A percentile compares a stretch with the other conserved stretches of the same genome.
phyloP scores from a whole-genome alignment of 495 filamentous ascomycete species.

The Thozetella sp. region DNA sequence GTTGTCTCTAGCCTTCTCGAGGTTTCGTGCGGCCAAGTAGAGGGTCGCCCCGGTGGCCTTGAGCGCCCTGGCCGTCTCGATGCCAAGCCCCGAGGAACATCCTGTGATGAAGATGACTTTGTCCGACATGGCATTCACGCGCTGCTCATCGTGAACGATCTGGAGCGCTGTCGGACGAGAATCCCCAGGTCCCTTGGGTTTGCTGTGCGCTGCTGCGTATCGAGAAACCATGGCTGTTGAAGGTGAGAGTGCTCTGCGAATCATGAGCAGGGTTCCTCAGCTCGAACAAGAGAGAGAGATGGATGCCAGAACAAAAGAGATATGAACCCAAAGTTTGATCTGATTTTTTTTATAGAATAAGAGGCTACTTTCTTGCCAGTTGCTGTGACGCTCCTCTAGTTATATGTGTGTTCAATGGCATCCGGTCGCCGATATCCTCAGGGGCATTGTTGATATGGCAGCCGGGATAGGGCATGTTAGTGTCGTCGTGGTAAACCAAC shows the following conservation, averaged over 20 bases:
- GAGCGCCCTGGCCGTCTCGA: constrained; percentile 50
- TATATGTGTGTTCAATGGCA: too few relatives aligned
- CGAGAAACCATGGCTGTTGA: constrained; percentile 16
- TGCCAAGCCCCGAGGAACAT: constrained; percentile 52
- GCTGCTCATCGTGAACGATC: constrained; percentile 51
- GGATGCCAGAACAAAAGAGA: too few relatives aligned
- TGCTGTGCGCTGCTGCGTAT: constrained; percentile 43
- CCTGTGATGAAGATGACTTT: constrained; percentile 57
- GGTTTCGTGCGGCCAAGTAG: constrained; percentile 41
- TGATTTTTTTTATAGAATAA: too few relatives aligned
- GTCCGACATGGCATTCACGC: constrained; percentile 36
- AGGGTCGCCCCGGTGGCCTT: constrained; percentile 47
- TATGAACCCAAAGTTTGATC: too few relatives aligned
- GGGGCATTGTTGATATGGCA: background rate
- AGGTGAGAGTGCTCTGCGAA: too few relatives aligned
- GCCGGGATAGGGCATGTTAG: background rate
- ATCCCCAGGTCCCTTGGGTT: constrained; percentile 52
- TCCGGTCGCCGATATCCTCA: too few relatives aligned
- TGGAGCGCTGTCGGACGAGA: constrained; percentile 55
- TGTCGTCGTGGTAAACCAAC: background rate
- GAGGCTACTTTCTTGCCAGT: too few relatives aligned
- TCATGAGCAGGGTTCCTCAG: too few relatives aligned
- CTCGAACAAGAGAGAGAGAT: too few relatives aligned
- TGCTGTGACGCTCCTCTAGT: too few relatives aligned
- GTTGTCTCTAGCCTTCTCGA: constrained; percentile 28